Base-by-base conservation (phyloP, 179 eudicot genomes). In the Gypsophila paniculata region DNA sequence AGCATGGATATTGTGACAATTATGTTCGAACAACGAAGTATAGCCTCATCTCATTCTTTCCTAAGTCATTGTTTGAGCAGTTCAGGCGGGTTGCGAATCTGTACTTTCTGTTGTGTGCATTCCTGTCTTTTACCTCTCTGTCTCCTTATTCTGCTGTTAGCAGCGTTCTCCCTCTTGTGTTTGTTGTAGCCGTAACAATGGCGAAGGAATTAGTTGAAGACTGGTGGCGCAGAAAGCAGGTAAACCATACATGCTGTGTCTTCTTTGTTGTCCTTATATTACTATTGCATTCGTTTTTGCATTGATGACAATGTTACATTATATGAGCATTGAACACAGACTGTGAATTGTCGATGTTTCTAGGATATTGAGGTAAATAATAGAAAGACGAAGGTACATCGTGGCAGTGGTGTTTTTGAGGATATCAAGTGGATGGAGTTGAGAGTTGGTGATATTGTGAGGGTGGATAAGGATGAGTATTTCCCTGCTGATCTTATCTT, bases 11-110 rank as follows among this genome's bases (percentile, higher is more conserved):
- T 59, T 79, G 78, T 6, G 76, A 67, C 61, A 91, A 91, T 70
- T 85, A 86, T 77, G 88, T 85, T n/a, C 83, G 82, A 51, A 84
- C 88, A 25, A 91, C 97, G 3, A 91, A 91, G 82, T 91, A 89
- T 67, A 87, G 88, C 21, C 61, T 79, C 7, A 83, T 76, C 53
- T 81, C 88, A 22, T 89, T 89, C 77, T 22, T 89, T 4, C 95
- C 95, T 12, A 89, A 87, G 72, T 81, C 88, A 21, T 79, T 87
- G 87, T 87, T 87, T 80, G 95, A 89, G 80, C 95, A 89, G 76
- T 91, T 91, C 71, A 83, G 96, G 76, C 78, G 97, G 70, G 94
- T 89, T 59, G 97, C 97, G 60, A 91, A 91, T 76, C 76, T 86
- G 8, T 91, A 76, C 73, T 86, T 91, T 77, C 89, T 89, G 23